phyloP scores from a whole-genome alignment of 108 stramenopile genomes.

The Cyclotella atomus region DNA sequence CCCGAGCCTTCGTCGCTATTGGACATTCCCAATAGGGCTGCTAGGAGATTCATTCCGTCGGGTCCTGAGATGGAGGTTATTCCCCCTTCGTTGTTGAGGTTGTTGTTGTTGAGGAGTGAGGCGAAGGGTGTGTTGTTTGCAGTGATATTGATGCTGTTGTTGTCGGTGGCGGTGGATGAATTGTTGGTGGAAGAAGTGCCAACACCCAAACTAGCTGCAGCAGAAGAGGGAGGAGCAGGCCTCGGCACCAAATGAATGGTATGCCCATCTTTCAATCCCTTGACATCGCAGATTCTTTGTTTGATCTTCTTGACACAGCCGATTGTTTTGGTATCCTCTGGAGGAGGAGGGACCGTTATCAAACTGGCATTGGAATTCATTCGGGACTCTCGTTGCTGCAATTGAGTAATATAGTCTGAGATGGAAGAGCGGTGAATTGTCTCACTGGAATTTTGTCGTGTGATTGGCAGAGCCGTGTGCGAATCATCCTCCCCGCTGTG shows the following conservation, averaged over 20 bases:
- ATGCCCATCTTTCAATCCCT: conserved; percentile 79
- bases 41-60: conserved; percentile 30
- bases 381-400: background rate
- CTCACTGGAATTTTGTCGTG: background rate
- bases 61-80: conserved; percentile 31
- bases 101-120: too few relatives aligned
- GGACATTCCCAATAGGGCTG: conserved; percentile 33
- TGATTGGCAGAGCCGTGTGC: too few relatives aligned
- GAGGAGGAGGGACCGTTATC: background rate
- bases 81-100: background rate
- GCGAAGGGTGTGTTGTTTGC: background rate
- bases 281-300: conserved; percentile 66
- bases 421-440: background rate
- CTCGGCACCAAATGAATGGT: conserved; percentile 88
- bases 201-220: background rate
- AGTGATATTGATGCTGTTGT: background rate
- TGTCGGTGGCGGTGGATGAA: background rate
- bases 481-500: background rate
- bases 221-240: conserved; percentile 18
- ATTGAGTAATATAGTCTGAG: background rate
- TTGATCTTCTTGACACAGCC: background rate
- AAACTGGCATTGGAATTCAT: conserved; percentile 6
- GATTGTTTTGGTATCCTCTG: background rate
- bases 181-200: background rate
- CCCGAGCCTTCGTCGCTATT: too few relatives aligned